Conservation (phyloP, 106 monocot species). For the Dioscorea alata region DNA sequence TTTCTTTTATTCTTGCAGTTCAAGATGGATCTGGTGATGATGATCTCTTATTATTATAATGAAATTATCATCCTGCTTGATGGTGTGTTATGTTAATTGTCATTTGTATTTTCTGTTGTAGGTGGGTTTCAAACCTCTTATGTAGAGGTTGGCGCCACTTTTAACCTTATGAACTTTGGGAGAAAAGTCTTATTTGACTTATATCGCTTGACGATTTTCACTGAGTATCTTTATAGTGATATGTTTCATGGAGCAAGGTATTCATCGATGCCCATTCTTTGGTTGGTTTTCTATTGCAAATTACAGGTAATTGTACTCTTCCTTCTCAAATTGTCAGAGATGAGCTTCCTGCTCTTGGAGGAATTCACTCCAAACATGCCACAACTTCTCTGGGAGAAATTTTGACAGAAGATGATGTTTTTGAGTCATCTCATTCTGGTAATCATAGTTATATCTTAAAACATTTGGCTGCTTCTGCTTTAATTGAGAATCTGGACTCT, state of each 20-base stretch:
- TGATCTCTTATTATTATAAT: constrained; percentile 5
- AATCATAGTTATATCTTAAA: constrained; percentile 44
- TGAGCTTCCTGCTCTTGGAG: neutral
- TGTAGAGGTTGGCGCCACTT: constrained; percentile 40
- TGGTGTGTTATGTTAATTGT: neutral
- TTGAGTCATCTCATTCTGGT: constrained; percentile 4
- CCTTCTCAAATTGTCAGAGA: constrained; percentile 2
- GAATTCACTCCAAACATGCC: constrained; percentile 6
- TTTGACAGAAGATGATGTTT: constrained; percentile 4
- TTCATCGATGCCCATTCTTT: constrained; percentile 17
- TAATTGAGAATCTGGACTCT: constrained; percentile 34
- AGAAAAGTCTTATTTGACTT: constrained; percentile 41
- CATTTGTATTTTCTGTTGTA: constrained; percentile 18
- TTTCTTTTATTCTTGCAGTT: constrained; percentile 47
- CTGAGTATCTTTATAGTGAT: constrained; percentile 10
- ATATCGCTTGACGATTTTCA: constrained; percentile 33
- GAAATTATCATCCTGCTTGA: neutral
- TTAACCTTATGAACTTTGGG: constrained; percentile 27
- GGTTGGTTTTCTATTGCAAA: constrained; percentile 10
- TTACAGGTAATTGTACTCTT: constrained; percentile 11
- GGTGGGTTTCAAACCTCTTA: constrained; percentile 37
- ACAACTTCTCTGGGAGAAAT: constrained; percentile 19
- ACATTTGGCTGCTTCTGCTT: constrained; percentile 39
- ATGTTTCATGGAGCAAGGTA: constrained; percentile 13
- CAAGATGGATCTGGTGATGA: constrained; percentile 44